phyloP scores from a whole-genome alignment of 2,329 filamentous ascomycete genomes.

The Fusarium lyarnte region DNA sequence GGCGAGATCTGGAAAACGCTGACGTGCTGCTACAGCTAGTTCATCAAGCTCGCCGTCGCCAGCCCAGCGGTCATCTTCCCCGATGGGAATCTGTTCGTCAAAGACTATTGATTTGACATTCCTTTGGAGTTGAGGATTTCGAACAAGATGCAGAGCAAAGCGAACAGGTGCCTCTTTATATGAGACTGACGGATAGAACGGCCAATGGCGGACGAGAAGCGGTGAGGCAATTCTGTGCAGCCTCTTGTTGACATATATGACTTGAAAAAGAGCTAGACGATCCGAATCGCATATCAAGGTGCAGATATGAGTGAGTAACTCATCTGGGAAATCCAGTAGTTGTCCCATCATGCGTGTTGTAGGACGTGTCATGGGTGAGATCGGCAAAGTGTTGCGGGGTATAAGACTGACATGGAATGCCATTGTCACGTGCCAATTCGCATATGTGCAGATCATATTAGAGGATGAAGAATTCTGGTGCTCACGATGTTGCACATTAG shows the following conservation, averaged over 20 bases:
- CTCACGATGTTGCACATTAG: not conserved
- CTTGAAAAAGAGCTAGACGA: not conserved
- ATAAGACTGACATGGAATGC: not conserved
- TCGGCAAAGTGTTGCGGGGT: not conserved
- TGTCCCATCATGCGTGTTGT: not conserved
- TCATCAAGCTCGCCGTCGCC: not conserved
- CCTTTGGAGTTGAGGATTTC: not conserved
- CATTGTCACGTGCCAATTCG: not conserved
- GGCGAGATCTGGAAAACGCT: not conserved
- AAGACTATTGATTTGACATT: not conserved
- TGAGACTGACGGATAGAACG: not conserved
- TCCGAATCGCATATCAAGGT: not conserved
- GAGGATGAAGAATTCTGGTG: rapidly evolving
- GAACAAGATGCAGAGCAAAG: not conserved
- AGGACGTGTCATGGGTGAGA: rapidly evolving
- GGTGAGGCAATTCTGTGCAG: not conserved
- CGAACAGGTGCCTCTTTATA: not conserved
- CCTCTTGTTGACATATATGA: not conserved
- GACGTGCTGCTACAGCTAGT: not conserved
- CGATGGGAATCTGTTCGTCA: rapidly evolving
- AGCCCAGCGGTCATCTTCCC: not conserved
- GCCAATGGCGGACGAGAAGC: not conserved
- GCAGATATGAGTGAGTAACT: not conserved
- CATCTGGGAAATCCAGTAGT: not conserved
- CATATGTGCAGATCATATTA: not conserved